Conservation (phyloP, 352 stramenopile genomes). For the Globisporangium nodosum region DNA sequence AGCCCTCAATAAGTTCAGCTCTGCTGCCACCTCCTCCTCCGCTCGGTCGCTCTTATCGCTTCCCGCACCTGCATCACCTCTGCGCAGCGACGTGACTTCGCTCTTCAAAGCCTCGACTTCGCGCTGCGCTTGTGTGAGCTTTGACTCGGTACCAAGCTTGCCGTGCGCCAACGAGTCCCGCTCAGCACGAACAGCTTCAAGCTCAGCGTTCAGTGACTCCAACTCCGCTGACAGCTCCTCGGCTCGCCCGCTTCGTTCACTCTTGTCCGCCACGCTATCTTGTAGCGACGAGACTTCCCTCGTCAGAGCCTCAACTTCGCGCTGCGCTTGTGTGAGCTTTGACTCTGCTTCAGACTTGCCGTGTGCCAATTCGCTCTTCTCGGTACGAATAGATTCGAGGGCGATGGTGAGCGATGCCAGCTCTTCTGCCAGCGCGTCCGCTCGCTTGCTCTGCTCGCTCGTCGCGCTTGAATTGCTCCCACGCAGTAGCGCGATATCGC, state of each 20-base stretch:
- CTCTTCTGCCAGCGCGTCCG: background rate
- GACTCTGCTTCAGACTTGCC: background rate
- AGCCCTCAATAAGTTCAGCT: too few species aligned
- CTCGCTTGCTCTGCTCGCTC: background rate
- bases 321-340: background rate
- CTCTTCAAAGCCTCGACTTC: background rate
- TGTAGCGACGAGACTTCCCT: background rate
- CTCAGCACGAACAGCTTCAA: background rate
- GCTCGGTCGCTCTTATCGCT: background rate
- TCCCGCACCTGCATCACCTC: background rate
- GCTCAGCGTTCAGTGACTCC: background rate
- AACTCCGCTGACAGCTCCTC: background rate
- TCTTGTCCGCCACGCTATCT: background rate
- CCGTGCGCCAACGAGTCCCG: background rate
- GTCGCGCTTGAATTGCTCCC: background rate
- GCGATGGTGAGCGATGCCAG: background rate
- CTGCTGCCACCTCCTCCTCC: too few species aligned
- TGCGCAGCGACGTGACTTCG: background rate
- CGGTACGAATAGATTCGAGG: background rate
- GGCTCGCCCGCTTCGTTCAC: background rate
- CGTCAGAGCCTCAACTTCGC: background rate
- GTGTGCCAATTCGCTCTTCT: background rate
- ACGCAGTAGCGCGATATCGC: background rate
- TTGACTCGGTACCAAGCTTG: background rate
- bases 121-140: background rate